Conservation (phyloP, 345 rosid species). For the Gossypium sturtianum region DNA sequence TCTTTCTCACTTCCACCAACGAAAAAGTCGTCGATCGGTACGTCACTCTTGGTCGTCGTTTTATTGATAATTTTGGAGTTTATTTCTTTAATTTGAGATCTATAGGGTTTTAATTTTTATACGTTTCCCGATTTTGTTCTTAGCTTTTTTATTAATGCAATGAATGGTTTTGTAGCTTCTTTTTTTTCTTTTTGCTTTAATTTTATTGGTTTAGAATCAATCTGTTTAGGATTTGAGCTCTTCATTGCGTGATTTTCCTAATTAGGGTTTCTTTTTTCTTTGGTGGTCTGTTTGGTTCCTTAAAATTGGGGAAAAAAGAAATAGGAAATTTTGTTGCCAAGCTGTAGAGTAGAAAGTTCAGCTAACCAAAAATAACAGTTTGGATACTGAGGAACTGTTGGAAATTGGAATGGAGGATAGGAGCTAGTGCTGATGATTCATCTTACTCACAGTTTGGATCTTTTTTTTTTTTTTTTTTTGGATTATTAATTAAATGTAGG, state of each 20-base stretch:
- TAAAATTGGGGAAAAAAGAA: neutral
- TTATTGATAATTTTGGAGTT: neutral
- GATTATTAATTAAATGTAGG: neutral
- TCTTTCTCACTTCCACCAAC: neutral
- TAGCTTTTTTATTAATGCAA: neutral
- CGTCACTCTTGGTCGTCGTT: neutral
- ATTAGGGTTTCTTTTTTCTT: neutral
- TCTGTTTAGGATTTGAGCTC: conserved; percentile 16
- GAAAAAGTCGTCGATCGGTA: conserved; percentile 3
- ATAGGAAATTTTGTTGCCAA: neutral
- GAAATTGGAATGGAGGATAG: neutral
- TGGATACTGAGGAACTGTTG: neutral
- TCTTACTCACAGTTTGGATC: neutral
- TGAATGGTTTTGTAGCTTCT: neutral
- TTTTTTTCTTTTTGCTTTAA: neutral
- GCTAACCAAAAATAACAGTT: neutral
- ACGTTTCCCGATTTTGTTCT: neutral
- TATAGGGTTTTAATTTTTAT: conserved; percentile 8
- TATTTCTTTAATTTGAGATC: conserved; percentile 18
- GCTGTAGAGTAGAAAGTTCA: neutral
- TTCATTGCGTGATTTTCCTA: conserved; percentile 4
- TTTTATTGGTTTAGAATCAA: conserved; percentile 8
- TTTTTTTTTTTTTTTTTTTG: too few species aligned
- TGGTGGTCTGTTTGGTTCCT: neutral
- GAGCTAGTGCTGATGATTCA: neutral